Base-by-base conservation (phyloP, 371 early-diverging fungal species). In the Rhizomucor miehei region DNA sequence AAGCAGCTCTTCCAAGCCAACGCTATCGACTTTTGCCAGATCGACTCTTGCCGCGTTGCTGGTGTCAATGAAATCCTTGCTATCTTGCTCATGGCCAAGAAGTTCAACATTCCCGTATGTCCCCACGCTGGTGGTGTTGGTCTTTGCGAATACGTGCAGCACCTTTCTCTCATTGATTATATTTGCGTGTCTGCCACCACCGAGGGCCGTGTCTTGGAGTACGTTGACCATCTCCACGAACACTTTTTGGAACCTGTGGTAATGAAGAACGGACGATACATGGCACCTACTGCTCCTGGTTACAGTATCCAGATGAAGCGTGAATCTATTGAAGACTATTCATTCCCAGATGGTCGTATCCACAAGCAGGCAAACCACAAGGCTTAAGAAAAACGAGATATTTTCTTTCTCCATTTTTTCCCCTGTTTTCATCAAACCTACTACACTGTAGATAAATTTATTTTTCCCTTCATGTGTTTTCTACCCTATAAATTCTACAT, bases 101-200 rank as follows among this genome's bases (percentile, higher is more conserved):
- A 75, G 53, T 78, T 73, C 54, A 67, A 74, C 20, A 61, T 78
- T 13, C 78, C 78, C 43, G 75, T 78, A n/a, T 67, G 67, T 29
- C 78, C 78, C 14, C 78, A 78, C 52, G 72, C 78, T 35, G 78
- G 77, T 54, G 78, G 78, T 50, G 75, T 74, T 24, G 75, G 75
- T 40, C 62, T 78, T 8, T 74, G 75, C 51, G 78, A 78, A 49
- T 74, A 74, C 51, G 75, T 71, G 8, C 78, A 78, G 35, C 78
- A 78, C 51, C 53, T 78, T n/a, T 69, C 78, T 11, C 55, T 78
- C 19, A 74, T 78, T 48, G 75, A 78, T 51, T 78, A 78, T 35
- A 78, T 78, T 16, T 72, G 70, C 48, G 59, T 78, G 12, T 72
- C 75, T 40, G 78, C 65, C 17, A 65, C 75, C 12, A 65, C 65